phyloP scores from a whole-genome alignment of 2,329 filamentous ascomycete species.

The Phyllosticta citrichinensis region DNA sequence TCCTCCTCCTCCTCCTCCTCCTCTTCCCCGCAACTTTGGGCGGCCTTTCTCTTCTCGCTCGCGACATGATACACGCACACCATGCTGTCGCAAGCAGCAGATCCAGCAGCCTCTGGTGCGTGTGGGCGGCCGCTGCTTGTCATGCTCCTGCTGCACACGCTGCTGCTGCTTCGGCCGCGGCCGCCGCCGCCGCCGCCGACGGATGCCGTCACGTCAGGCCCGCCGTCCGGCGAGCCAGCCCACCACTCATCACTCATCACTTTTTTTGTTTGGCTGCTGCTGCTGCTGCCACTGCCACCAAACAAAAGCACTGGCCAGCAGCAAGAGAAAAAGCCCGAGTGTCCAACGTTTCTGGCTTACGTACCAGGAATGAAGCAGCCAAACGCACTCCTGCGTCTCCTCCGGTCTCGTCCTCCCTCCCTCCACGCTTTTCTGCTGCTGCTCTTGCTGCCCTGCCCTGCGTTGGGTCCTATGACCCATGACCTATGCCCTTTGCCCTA shows the following conservation, averaged over 20 bases:
- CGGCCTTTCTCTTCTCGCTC: not conserved
- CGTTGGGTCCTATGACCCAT: too few relatives aligned
- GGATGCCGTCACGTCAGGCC: not conserved
- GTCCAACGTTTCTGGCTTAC: too few relatives aligned
- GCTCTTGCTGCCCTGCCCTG: too few relatives aligned
- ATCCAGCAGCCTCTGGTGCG: too few relatives aligned
- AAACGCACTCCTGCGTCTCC: too few relatives aligned
- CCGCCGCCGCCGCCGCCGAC: too few relatives aligned
- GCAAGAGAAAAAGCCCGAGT: not conserved
- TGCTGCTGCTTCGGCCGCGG: not conserved
- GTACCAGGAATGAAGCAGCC: too few relatives aligned
- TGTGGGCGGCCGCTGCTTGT: not conserved
- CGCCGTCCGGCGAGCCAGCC: slow-evolving; percentile 1
- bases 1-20: not conserved
- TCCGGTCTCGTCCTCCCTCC: too few relatives aligned
- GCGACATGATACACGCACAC: not conserved
- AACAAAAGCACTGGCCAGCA: not conserved
- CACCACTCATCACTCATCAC: not conserved
- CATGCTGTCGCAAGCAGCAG: not conserved
- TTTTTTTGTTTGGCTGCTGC: not conserved
- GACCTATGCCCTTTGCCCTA: too few relatives aligned
- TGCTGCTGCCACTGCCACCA: not conserved
- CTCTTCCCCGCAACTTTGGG: not conserved
- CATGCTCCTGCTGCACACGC: not conserved
- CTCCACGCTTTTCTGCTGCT: too few relatives aligned